These are phyloP conservation scores for Calocybe cyanea DNA, from an alignment of 768 basidiomycete genomes.

Conservation along the genomic window DNA sequence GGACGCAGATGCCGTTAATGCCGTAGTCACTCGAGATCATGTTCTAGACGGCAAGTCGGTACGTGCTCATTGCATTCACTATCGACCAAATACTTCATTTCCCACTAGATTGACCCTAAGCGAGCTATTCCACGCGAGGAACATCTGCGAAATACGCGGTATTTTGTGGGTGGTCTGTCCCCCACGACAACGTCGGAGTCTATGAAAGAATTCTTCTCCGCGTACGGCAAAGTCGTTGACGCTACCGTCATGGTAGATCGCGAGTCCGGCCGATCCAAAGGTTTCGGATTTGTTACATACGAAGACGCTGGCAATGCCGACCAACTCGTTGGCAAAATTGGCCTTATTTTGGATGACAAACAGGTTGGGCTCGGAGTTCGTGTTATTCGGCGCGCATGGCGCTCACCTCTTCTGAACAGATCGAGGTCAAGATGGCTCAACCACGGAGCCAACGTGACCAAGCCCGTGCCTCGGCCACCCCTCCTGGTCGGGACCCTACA, in stretches of 20 bases:
- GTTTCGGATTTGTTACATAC: constrained; percentile 85
- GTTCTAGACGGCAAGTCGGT: constrained; percentile 78
- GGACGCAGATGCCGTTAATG: constrained; percentile 57
- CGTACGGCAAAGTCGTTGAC: constrained; percentile 79
- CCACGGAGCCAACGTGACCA: constrained; percentile 63
- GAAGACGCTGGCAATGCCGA: constrained; percentile 62
- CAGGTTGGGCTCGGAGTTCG: constrained; percentile 40
- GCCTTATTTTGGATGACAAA: constrained; percentile 71
- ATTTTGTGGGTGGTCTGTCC: constrained; percentile 78
- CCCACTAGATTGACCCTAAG: constrained; percentile 76
- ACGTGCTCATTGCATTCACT: constrained; percentile 13
- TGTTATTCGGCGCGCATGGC: not conserved
- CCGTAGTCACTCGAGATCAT: constrained; percentile 66
- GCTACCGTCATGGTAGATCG: constrained; percentile 85
- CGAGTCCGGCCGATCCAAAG: constrained; percentile 71
- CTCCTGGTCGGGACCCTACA: constrained; percentile 14
- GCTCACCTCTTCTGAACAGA: constrained; percentile 34
- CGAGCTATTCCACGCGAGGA: constrained; percentile 84
- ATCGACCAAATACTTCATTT: not conserved
- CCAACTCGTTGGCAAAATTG: constrained; percentile 63
- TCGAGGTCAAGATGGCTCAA: constrained; percentile 81
- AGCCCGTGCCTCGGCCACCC: constrained; percentile 29
- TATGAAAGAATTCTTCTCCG: constrained; percentile 65
- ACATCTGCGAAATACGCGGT: constrained; percentile 69
- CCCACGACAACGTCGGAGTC: constrained; percentile 65